Base-by-base conservation (phyloP, 768 basidiomycete species). In the Lactarius sanguifluus region DNA sequence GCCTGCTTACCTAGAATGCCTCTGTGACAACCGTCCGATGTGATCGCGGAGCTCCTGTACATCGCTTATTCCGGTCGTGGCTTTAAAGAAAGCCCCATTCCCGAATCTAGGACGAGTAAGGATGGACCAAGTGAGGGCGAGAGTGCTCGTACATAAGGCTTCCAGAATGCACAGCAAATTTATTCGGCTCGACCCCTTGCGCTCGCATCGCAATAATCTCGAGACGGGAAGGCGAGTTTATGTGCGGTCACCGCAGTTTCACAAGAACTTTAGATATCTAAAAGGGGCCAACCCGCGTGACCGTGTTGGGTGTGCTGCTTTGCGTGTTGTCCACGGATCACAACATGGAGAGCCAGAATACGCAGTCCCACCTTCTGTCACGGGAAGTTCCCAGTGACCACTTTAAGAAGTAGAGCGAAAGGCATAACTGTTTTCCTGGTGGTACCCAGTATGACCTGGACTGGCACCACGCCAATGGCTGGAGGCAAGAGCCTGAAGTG, bases 21-120 rank as follows among this genome's bases (percentile, higher is more conserved):
- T 68, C 55, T 28, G 12, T 61, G 12, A 64, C 64, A 9, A 61
- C 64, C 23, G 5, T 47, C 38, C 43, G 32, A 68, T 57, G 20
- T 66, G 64, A 40, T 61, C 10, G 23, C 64, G 59, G 30, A 68
- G 67, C 25, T 66, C 54, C 43, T 52, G 25, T 28, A 23, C 47
- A n/a, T 61, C 64, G 9, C 59, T 45, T 28, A 66, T 58, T 28
- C 15, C 38, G 7, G 58, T 64, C 41, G 52, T 59, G n/a, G 58
- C 41, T 40, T 59, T 67, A 25, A 64, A 55, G 36, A 64, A 67
- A 38, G 54, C 32, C 52, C 60, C 62, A 1, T 64, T 62, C 59
- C 41, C 5, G 34, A 13, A 58, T 55, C 58, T 9, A 64, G 62
- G 25, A 67, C 66, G n/a, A 60, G 66, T 28, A 67, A 59, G 12